Evolutionary conservation across 768 basidiomycete genomes (phyloP).

Genomic region (Leccinum uliginosum): DNA sequence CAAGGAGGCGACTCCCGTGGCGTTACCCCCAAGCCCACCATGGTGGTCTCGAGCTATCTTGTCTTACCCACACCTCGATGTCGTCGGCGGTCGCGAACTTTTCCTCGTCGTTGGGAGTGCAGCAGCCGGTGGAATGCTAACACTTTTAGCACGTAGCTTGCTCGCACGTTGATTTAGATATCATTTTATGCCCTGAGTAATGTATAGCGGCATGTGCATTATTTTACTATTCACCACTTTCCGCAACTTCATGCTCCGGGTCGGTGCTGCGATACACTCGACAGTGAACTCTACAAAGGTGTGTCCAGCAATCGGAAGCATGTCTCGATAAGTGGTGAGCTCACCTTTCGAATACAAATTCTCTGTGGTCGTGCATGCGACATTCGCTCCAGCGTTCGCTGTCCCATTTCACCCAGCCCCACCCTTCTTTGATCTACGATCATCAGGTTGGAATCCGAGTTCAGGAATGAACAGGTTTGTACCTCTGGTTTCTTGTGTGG

Average conservation of each 20-base stretch:
- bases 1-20: background rate
- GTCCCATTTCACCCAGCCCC: conserved; percentile 67
- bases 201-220: background rate
- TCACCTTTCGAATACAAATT: conserved; percentile 48
- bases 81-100: conserved; percentile 18
- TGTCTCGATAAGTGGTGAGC: background rate
- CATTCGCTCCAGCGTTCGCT: conserved; percentile 42
- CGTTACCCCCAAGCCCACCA: background rate
- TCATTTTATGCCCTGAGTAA: too few species aligned
- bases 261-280: conserved; percentile 26
- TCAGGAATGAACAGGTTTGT: conserved; percentile 1
- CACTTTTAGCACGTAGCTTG: conserved; percentile 20
- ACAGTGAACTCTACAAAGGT: conserved; percentile 24
- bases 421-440: conserved; percentile 56
- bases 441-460: background rate
- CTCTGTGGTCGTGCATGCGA: conserved; percentile 36
- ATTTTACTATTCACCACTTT: conserved; percentile 2
- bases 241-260: background rate
- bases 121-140: conserved; percentile 23
- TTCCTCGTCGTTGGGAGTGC: conserved; percentile 29
- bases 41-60: conserved; percentile 11
- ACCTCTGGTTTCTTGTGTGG: conserved; percentile 80
- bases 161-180: conserved; percentile 14
- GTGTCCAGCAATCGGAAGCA: background rate
- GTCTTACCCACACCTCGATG: conserved; percentile 9